These are phyloP conservation scores for Cercospora sp. DNA, from an alignment of 2,329 filamentous ascomycete genomes.

Conservation along the genomic window DNA sequence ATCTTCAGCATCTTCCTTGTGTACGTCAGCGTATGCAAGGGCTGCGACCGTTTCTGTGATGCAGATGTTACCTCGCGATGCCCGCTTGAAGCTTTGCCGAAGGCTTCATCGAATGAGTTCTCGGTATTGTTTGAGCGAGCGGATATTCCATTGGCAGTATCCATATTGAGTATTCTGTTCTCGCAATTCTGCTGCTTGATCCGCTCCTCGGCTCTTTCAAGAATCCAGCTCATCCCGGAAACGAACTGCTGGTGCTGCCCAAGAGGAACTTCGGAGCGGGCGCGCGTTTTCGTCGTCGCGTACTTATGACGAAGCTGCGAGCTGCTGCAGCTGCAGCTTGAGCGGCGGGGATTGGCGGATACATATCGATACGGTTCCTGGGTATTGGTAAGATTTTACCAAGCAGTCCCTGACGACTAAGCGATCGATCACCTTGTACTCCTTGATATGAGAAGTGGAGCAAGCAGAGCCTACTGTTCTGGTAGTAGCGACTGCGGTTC, in stretches of 20 bases:
- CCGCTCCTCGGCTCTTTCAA: not conserved
- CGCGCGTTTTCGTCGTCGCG: not conserved
- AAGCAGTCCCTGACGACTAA: slow-evolving; percentile 1
- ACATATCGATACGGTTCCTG: slow-evolving; percentile 14
- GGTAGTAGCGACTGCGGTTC: not conserved
- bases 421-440: not conserved
- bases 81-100: slow-evolving; percentile 12
- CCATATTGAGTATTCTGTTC: slow-evolving; percentile 13
- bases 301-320: slow-evolving; percentile 13
- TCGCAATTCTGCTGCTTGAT: slow-evolving; percentile 5
- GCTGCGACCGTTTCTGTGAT: not conserved
- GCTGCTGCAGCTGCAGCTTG: slow-evolving; percentile 1
- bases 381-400: slow-evolving; percentile 5
- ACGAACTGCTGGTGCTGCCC: not conserved
- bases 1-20: slow-evolving; percentile 17
- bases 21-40: slow-evolving; percentile 16
- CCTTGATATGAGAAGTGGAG: not conserved
- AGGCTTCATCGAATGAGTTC: slow-evolving; percentile 8
- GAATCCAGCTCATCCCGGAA: slow-evolving; percentile 1
- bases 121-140: not conserved
- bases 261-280: not conserved
- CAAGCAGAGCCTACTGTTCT: not conserved
- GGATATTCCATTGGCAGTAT: slow-evolving; percentile 2
- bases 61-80: slow-evolving; percentile 15
- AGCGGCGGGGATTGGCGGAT: not conserved